These are phyloP conservation scores for Leucocoprinus leucothites DNA, from an alignment of 768 basidiomycete genomes.

Conservation along the genomic window DNA sequence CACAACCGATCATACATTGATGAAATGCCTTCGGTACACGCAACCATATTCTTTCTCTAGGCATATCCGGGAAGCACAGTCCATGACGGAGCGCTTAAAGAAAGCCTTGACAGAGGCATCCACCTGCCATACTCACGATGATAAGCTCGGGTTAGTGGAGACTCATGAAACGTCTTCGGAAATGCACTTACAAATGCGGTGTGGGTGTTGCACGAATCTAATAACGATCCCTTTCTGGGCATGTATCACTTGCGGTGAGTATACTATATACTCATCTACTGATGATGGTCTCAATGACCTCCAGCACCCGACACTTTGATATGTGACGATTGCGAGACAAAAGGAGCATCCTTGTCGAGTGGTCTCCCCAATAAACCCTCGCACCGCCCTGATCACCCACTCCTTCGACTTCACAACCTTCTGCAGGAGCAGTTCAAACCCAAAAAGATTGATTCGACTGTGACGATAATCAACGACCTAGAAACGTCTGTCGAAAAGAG, in stretches of 20 bases:
- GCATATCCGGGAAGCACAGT: constrained; percentile 1
- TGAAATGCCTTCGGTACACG: constrained; percentile 2
- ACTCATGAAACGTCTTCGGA: background rate
- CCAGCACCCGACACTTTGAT: constrained; percentile 7
- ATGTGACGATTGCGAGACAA: constrained; percentile 8
- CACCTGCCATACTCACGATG: background rate
- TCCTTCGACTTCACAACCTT: constrained; percentile 8
- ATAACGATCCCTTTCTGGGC: constrained; percentile 8
- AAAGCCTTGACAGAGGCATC: background rate
- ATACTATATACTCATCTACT: background rate
- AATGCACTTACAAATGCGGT: background rate
- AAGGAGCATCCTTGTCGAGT: background rate
- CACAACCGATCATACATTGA: constrained; percentile 4
- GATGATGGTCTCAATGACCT: background rate
- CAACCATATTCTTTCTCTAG: constrained; percentile 2
- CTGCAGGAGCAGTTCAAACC: background rate
- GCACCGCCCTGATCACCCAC: constrained; percentile 4
- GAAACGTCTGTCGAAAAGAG: background rate
- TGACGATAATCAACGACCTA: background rate
- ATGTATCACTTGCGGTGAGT: constrained; percentile 14
- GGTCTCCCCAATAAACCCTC: background rate
- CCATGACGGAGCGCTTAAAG: constrained; percentile 8
- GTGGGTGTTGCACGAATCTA: constrained; percentile 8
- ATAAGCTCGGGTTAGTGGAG: background rate
- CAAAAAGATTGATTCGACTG: background rate